Percentiles rank a stretch among this genome's conserved stretches.
Conservation (phyloP, 2,329 filamentous ascomycete genomes). For the Aureobasidium sp. region DNA sequence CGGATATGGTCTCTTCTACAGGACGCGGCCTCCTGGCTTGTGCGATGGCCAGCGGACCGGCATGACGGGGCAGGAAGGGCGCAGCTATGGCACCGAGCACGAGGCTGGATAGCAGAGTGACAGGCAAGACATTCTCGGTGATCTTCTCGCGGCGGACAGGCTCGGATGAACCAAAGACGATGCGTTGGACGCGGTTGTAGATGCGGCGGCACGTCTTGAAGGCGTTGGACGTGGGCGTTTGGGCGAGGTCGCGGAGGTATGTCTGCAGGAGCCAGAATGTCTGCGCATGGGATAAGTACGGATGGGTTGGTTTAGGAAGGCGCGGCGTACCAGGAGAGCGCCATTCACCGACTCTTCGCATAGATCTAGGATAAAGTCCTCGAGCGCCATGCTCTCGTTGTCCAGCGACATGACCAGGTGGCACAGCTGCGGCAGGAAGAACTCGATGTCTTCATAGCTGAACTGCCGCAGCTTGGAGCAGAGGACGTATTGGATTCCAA, state of each 20-base stretch:
- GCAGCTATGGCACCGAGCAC: slow-evolving; percentile 68
- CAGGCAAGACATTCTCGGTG: slow-evolving; percentile 70
- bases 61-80: slow-evolving; percentile 67
- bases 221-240: slow-evolving; percentile 63
- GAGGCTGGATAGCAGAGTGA: slow-evolving; percentile 72
- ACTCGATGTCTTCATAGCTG: slow-evolving; percentile 84
- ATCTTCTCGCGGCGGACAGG: slow-evolving; percentile 62
- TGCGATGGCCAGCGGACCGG: slow-evolving; percentile 70
- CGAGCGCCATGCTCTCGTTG: slow-evolving; percentile 85
- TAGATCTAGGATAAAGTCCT: slow-evolving; percentile 77
- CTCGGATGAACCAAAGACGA: slow-evolving; percentile 72
- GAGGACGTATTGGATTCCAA: slow-evolving; percentile 81
- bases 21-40: slow-evolving; percentile 69
- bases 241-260: slow-evolving; percentile 71
- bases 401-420: slow-evolving; percentile 81
- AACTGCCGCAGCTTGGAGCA: slow-evolving; percentile 85
- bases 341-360: slow-evolving; percentile 83
- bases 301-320: neutral
- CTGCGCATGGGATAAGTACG: slow-evolving; percentile 34
- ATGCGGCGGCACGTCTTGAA: slow-evolving; percentile 77
- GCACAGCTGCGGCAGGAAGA: slow-evolving; percentile 79
- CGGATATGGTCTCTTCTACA: slow-evolving; percentile 51
- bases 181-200: slow-evolving; percentile 82
- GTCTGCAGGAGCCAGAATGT: slow-evolving; percentile 89
- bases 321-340: slow-evolving; percentile 56